Base-by-base conservation (phyloP, 371 early-diverging fungal species). In the Mortierella sp. region DNA sequence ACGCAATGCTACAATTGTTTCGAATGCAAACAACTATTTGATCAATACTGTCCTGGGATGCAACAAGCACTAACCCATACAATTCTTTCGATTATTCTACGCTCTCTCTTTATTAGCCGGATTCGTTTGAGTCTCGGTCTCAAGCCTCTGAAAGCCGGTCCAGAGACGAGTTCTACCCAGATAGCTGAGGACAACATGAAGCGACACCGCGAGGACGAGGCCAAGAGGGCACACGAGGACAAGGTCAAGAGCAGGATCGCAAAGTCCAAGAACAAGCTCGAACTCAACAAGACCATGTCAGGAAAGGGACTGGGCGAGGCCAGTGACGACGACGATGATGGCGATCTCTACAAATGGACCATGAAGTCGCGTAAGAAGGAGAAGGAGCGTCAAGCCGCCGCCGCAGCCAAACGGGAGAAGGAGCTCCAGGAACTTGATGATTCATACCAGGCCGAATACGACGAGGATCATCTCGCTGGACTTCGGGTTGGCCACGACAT, bases 401-500 rank as follows among this genome's bases (percentile, higher is more conserved):
- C 90, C 8, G 95, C 94, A 3, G 89, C 81, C 29, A 89, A 90
- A 72, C 87, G 91, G 70, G 91, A 88, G 32, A 85, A 82, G 68
- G 92, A 90, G 43, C 76, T 80, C 29, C 83, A 78, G 44, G 76
- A 78, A 21, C 65, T 89, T 46, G 85, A 89, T 44, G 81, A 77
- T 1, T 43, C 55, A 4, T 85, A 76, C 48, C 83, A 70, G 72
- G 75, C 63, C 38, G 81, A 79, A 35, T 83, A 87, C 46, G 74
- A 82, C 11, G 81, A 88, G 83, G 80, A 89, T 21, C 93, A 96
- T 46, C 88, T 98, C 4, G 81, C 89, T 2, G 98, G 98, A 1
- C 80, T 97, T 10, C 89, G 92, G 54, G 97, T 98, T 3, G 95
- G 91, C 0, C 97, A 98, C 83, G 92, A 90, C 58, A 43, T 96